Evolutionary conservation across 2,329 filamentous ascomycete species (phyloP), one percentile per base, ranked within the genome.

Genomic region (Lachnellula arida): DNA sequence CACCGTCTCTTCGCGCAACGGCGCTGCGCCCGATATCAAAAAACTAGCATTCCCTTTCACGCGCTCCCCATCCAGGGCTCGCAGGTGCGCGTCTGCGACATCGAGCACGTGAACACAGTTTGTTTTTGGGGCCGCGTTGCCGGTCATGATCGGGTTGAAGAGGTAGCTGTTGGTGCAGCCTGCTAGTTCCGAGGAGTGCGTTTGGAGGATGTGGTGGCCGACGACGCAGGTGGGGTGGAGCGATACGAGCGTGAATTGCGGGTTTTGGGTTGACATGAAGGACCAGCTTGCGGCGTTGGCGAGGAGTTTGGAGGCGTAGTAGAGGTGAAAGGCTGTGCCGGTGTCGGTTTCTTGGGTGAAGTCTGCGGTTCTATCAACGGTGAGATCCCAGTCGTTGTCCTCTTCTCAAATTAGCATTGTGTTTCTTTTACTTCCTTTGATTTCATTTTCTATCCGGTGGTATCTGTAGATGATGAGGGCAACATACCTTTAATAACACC

Each of bases 291-390:
- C 59, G 43, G 57, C 19, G 32, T 59, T 42, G 17, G 51, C 46
- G 3, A 61, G 46, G 37, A 55, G 32, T 50, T 61, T 61, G 19
- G 59, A 61, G 11, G 57, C 57, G 6, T 34, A 11, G 44, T 61
- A 61, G 1, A 32, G 22, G 15, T 17, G 7, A 4, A 34, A 5
- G 9, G 44, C 11, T 12, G 46, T 54, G 5, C 22, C 35, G 12
- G 37, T n/a, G 8, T 51, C 43, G 15, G 5, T 54, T 19, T 34
- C 37, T 3, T 11, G 47, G 3, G 32, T 12, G 23, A 56, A 53
- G 17, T 59, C 46, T 32, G 28, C 43, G 15, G 49, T 22, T 8
- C n/a, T 6, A 28, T 59, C 48, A 12, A 59, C 37, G 5, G 37
- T 4, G 2, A 59, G 7, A 22, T 54, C 48, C 51, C 37, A 51